A percentile compares a stretch with the other conserved stretches of the same genome.
Evolutionary conservation across 2,329 filamentous ascomycete species (phyloP).

Genomic region (Aspergillus sp.): DNA sequence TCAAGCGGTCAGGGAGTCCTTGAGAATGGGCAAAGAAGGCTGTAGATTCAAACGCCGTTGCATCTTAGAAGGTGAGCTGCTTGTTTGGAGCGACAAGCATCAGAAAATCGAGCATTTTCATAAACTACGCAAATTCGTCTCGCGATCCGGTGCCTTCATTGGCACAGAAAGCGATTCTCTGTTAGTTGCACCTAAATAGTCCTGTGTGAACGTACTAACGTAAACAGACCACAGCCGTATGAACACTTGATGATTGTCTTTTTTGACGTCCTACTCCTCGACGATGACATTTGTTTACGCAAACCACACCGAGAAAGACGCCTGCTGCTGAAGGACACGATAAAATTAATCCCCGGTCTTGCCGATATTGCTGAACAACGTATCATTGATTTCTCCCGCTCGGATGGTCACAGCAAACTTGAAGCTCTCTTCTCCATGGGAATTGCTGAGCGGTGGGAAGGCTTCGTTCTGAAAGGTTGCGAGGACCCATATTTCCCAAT

Average conservation of each 20-base stretch:
- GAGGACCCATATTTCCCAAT: constrained; percentile 73
- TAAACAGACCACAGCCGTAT: constrained; percentile 45
- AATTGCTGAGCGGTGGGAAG: constrained; percentile 69
- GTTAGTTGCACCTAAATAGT: constrained; percentile 42
- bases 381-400: constrained; percentile 63
- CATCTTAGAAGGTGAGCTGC: constrained; percentile 80
- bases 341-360: constrained; percentile 58
- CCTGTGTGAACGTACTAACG: constrained; percentile 14
- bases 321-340: constrained; percentile 57
- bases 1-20: constrained; percentile 61
- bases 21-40: constrained; percentile 59
- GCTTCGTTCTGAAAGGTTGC: constrained; percentile 73
- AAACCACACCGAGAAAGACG: constrained; percentile 44
- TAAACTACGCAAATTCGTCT: constrained; percentile 77
- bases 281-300: constrained; percentile 53
- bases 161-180: constrained; percentile 68
- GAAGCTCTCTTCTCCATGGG: constrained; percentile 65
- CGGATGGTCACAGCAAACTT: constrained; percentile 55
- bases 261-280: constrained; percentile 60
- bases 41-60: constrained; percentile 65
- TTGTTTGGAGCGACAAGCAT: constrained; percentile 71
- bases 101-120: constrained; percentile 71
- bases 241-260: constrained; percentile 63
- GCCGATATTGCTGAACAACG: constrained; percentile 67
- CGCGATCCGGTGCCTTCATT: constrained; percentile 68